Evolutionary conservation across 225 moss, liverwort and hornwort species (phyloP), one percentile per base, ranked within the genome.

Genomic region (Thuidium tamariscinum): DNA sequence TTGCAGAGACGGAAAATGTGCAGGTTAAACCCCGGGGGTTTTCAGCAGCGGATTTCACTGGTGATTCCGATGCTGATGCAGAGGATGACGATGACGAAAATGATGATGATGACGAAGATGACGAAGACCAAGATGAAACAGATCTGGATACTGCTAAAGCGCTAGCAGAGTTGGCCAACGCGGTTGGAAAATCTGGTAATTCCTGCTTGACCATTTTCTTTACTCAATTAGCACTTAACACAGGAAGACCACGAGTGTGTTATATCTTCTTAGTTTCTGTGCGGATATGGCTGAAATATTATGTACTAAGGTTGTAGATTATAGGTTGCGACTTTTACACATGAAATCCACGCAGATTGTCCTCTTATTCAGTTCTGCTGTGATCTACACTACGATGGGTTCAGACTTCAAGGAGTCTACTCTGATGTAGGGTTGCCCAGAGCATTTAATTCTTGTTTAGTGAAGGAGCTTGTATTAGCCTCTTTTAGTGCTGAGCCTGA

Each of bases 21-120:
- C 91, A 93, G 75, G 79, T 71, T 74, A 91, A 93, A 60, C 73
- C 80, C 57, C 89, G 57, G 60, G 84, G 75, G 52, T 79, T 84
- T 13, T 91, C 91, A 82, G 84, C 87, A 46, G 88, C 73, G 26
- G 87, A 87, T 91, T 86, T 91, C 77, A n/a, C 86, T 37, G 91
- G 86, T 74, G 91, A 91, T 73, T 92, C 91, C 51, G 91, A 92
- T 73, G 88, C 81, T 32, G 95, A 92, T 72, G 93, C 83, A 36
- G 92, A 92, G 77, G 93, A 92, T 25, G 93, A 92, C 41, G 94
- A 92, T 71, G 93, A 90, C 54, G 92, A 92, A 36, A 87, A 89
- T 56, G 91, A 94, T 41, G 95, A 94, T 65, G 96, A 95, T 16
- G 95, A 95, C 62, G 93, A 93, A 25, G 95, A 91, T 65, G 94